phyloP scores from a whole-genome alignment of 1,284 basidiomycete genomes.

The Calocybe gambosa region DNA sequence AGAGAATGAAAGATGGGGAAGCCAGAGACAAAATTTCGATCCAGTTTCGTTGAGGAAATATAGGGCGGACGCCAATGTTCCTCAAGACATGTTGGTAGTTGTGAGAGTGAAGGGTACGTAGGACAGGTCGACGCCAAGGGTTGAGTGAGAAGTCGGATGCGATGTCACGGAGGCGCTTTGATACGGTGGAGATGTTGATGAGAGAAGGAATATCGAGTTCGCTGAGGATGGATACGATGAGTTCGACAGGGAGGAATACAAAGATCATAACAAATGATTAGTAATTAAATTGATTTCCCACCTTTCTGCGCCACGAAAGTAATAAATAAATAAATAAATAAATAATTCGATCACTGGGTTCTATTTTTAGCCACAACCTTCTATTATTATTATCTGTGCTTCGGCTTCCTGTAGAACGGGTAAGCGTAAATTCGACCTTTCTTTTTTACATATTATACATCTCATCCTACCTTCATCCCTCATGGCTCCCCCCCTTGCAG shows the following conservation, averaged over 20 bases:
- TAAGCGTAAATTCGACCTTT: constrained; percentile 14
- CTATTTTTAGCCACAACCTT: constrained; percentile 15
- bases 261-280: constrained; percentile 19
- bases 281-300: no score
- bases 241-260: constrained; percentile 62
- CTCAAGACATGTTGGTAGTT: constrained; percentile 46
- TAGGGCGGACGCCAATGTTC: constrained; percentile 52
- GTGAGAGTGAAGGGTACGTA: constrained; percentile 42
- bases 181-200: constrained; percentile 50
- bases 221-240: constrained; percentile 64
- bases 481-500: constrained; percentile 23
- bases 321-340: no score
- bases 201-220: constrained; percentile 61
- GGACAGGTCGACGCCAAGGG: constrained; percentile 66
- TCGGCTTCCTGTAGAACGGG: constrained; percentile 14
- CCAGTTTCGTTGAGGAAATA: constrained; percentile 69
- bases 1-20: constrained; percentile 53
- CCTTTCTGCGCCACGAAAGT: no score
- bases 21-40: constrained; percentile 62
- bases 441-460: constrained; percentile 8
- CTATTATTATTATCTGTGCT: no score
- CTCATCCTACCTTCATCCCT: constrained; percentile 14
- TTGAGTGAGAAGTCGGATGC: constrained; percentile 59
- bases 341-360: no score
- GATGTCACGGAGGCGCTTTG: constrained; percentile 47